Evolutionary conservation across 2,329 filamentous ascomycete species (phyloP), one percentile per base, ranked within the genome.

Genomic region (Orbilia quercus): DNA sequence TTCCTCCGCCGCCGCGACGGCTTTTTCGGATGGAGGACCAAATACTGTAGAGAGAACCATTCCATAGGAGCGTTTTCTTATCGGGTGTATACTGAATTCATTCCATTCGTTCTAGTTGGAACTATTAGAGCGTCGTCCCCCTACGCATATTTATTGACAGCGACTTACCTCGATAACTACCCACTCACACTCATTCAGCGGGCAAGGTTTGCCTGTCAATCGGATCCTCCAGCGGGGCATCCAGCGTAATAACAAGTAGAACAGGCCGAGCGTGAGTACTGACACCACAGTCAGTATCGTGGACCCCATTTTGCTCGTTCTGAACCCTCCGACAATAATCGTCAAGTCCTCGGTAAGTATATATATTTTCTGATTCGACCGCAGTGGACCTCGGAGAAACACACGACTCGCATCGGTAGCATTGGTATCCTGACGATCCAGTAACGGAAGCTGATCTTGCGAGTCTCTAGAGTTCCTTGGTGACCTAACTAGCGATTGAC

Each of bases 271-370:
- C 0, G 92, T 92, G 3, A 88, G 79, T 14, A 90, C 77, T 77
- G 92, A 98, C 4, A 74, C 20, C 16, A 55, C 70, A 9, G 64
- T 50, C 48, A 74, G 1, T 5, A 96, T 81, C 7, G 84, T 77
- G 77, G 88, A 90, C 0, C 95, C 92, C 12, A 87, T 73, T 2
- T 82, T 80, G 75, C 90, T 94, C 2, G 92, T 97, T 54, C 85
- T 88, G 81, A 98, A 99, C 0, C 95, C 95, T 22, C 94, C 92
- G 79, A 98, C 88, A 25, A 93, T 94, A 77, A 97, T 92, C 0
- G 92, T 97, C 75, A 99, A 83, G 80, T 99, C 95, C 80, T 99
- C 95, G 44, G 91, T 96, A 69, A 88, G 84, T 81, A 99, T 92
- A 81, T 97, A 95, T 22, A 97, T 86, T 82, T 97, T 98, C 80